These are phyloP conservation scores for Skeletonema grethae DNA, from an alignment of 108 stramenopile genomes.

Conservation along the genomic window DNA sequence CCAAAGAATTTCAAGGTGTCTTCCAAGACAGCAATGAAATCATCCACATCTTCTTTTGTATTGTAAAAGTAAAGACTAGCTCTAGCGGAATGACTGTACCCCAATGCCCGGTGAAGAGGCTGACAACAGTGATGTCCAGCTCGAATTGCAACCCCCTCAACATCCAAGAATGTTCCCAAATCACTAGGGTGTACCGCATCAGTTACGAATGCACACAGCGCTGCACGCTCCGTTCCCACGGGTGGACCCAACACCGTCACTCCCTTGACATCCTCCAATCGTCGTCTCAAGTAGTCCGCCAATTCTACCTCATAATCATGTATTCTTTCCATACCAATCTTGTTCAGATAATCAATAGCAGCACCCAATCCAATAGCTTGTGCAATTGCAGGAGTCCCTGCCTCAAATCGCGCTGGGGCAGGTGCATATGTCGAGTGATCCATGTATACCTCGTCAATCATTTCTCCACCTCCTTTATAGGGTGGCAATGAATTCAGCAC, in stretches of 20 bases:
- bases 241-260: constrained; percentile 84
- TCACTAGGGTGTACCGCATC: constrained; percentile 91
- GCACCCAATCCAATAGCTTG: constrained; percentile 93
- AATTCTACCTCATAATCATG: constrained; percentile 87
- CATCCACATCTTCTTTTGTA: constrained; percentile 87
- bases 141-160: constrained; percentile 94
- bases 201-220: constrained; percentile 86
- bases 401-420: constrained; percentile 93
- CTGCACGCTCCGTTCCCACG: constrained; percentile 65
- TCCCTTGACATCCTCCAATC: constrained; percentile 70
- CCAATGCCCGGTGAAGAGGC: constrained; percentile 90
- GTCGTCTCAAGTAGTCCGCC: constrained; percentile 73
- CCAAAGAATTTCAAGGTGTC: constrained; percentile 71
- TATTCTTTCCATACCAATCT: constrained; percentile 87
- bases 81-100: constrained; percentile 83
- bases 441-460: constrained; percentile 93
- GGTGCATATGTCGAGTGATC: constrained; percentile 84
- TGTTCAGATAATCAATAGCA: constrained; percentile 85
- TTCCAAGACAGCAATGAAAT: constrained; percentile 72
- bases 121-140: constrained; percentile 99
- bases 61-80: constrained; percentile 92
- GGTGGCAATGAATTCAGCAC: constrained; percentile 89
- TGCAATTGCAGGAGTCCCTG: constrained; percentile 96
- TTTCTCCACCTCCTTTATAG: constrained; percentile 94
- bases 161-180: constrained; percentile 93